Evolutionary conservation across 1,284 basidiomycete species (phyloP), one percentile per base, ranked within the genome.

Genomic region (Pseudozyma thailandica): DNA sequence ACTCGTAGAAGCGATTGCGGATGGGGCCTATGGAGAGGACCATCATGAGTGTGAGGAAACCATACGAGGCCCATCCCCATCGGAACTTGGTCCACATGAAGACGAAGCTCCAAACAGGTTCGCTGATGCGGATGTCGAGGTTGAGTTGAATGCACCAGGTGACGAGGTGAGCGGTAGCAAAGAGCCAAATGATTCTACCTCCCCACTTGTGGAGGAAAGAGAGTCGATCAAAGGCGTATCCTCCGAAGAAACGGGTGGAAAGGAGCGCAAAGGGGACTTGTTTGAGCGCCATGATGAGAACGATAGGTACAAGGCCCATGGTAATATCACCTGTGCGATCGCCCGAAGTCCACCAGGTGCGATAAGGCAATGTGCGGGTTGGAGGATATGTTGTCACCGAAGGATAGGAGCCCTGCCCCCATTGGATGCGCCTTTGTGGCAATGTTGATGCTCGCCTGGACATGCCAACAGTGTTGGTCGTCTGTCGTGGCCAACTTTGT

Each of bases 251-350:
- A 0, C 88, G 87, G 23, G 90, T 85, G n/a, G 91, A 88, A 74
- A 93, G 88, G 42, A 93, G 77, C 47, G 91, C 92, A 75, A 92
- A 90, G 0, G 92, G 92, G 12, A 90, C 89, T 4, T 90, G 86
- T 82, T 93, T 93, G 81, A 93, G 86, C 3, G 90, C 91, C 58
- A 93, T 87, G 10, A 92, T 85, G 53, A 93, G 86, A 53, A 89
- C 88, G 16, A 93, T 86, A 0, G 92, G 92, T 27, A 91, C 86
- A 27, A 93, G 86, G 1, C 91, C 89, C 77, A 92, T 93, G 2
- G 90, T 88, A 56, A 93, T 89, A 61, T 90, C 85, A 1, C 92
- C 92, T 9, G 89, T 87, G 21, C 92, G 86, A 27, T 88, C 88
- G 16, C 89, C 90, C 0, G 88, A 85, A 0, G 91, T 90, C 92